phyloP scores from a whole-genome alignment of 805 yeast genomes.

The Kodamaea sagamina region DNA sequence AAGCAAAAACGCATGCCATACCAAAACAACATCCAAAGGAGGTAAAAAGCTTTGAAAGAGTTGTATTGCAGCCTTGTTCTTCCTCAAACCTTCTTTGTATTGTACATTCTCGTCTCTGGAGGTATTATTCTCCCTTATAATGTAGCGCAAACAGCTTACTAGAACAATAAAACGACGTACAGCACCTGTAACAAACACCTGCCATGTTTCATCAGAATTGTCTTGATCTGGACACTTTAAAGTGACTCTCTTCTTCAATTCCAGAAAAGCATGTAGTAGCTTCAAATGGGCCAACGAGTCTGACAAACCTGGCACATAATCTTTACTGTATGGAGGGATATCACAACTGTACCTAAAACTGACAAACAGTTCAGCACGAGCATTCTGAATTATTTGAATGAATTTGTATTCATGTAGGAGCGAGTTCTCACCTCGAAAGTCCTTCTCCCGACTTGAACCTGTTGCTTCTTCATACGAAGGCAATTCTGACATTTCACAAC shows the following conservation, averaged over 20 bases:
- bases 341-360: neutral
- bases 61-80: no score
- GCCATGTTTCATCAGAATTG: conserved; percentile 20
- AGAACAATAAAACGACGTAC: conserved; percentile 24
- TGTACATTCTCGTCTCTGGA: neutral
- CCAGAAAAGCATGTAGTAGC: neutral
- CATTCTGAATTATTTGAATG: neutral
- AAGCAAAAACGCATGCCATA: conserved; percentile 26
- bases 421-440: neutral
- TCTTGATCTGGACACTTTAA: conserved; percentile 1
- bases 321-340: neutral
- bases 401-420: no score
- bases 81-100: neutral
- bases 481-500: neutral
- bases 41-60: conserved; percentile 15
- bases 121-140: no score
- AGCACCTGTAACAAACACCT: conserved; percentile 24
- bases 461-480: neutral
- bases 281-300: conserved; percentile 14
- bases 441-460: neutral
- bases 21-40: conserved; percentile 25
- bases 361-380: neutral
- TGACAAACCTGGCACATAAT: neutral
- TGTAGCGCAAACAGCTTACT: conserved; percentile 18
- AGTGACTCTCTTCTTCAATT: neutral